These are phyloP conservation scores for Kwoniella heveanensis DNA, from an alignment of 768 basidiomycete genomes.

Conservation along the genomic window DNA sequence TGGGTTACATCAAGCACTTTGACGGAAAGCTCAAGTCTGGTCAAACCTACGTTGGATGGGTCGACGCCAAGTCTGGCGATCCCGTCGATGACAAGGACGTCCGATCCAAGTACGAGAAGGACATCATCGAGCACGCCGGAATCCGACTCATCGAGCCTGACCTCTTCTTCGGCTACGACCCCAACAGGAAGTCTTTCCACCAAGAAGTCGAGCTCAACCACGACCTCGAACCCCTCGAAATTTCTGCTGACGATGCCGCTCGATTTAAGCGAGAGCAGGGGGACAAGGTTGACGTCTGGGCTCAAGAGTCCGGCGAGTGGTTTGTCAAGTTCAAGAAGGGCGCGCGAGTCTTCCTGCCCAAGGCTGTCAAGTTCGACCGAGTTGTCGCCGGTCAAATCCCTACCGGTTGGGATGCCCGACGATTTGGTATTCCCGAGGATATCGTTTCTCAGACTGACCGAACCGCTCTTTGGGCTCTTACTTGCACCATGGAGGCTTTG, in stretches of 20 bases:
- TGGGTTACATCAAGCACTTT: conserved; percentile 98
- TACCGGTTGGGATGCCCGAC: conserved; percentile 93
- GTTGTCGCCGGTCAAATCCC: conserved; percentile 95
- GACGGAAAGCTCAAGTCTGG: conserved; percentile 94
- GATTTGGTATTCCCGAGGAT: conserved; percentile 95
- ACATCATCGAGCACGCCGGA: conserved; percentile 85
- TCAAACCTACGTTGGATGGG: conserved; percentile 94
- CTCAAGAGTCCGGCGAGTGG: conserved; percentile 88
- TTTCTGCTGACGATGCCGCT: conserved; percentile 82
- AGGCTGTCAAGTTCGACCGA: conserved; percentile 91
- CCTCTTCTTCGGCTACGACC: conserved; percentile 95
- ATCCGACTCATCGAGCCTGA: conserved; percentile 96
- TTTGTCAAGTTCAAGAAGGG: conserved; percentile 99
- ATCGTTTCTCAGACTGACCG: conserved; percentile 90
- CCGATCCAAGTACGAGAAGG: conserved; percentile 88
- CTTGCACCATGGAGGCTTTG: conserved; percentile 90
- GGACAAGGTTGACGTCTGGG: conserved; percentile 95
- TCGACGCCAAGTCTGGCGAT: conserved; percentile 87
- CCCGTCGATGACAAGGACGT: conserved; percentile 99
- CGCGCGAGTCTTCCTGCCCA: conserved; percentile 86
- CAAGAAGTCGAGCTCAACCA: conserved; percentile 96
- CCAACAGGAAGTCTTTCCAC: conserved; percentile 94
- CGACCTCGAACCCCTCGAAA: conserved; percentile 94
- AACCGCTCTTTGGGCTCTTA: conserved; percentile 89
- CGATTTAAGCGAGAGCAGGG: conserved; percentile 97